phyloP scores from a whole-genome alignment of 2,329 filamentous ascomycete species.

The Exutisphaerella laricina region DNA sequence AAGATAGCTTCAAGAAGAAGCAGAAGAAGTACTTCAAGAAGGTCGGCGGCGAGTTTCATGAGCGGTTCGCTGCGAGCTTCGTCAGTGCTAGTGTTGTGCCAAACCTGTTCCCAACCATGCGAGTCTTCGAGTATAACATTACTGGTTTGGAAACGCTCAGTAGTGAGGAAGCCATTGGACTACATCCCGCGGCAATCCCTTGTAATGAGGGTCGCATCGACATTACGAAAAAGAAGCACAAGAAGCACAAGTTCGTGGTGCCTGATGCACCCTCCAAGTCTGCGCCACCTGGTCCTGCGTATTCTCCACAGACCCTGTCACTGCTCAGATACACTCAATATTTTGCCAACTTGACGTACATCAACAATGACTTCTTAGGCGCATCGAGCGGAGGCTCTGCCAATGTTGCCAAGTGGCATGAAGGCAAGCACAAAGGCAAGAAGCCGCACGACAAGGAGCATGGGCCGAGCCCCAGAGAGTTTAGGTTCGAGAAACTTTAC shows the following conservation, averaged over 20 bases:
- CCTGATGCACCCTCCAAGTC: constrained; percentile 69
- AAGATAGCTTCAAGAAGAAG: constrained; percentile 49
- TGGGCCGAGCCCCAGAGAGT: constrained; percentile 56
- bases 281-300: constrained; percentile 77
- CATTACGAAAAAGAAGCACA: constrained; percentile 47
- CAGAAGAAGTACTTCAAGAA: constrained; percentile 53
- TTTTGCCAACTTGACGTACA: constrained; percentile 84
- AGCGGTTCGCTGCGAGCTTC: constrained; percentile 75
- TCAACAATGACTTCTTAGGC: constrained; percentile 65
- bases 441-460: constrained; percentile 45
- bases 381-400: constrained; percentile 26
- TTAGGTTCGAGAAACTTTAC: constrained; percentile 79
- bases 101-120: constrained; percentile 80
- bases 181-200: constrained; percentile 17
- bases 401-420: constrained; percentile 49
- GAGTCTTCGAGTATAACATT: constrained; percentile 87
- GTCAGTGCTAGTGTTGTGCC: constrained; percentile 85
- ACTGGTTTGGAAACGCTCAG: constrained; percentile 57
- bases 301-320: constrained; percentile 76
- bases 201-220: constrained; percentile 31
- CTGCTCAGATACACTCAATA: constrained; percentile 81
- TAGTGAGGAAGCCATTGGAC: constrained; percentile 1
- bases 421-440: constrained; percentile 59
- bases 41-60: constrained; percentile 74
- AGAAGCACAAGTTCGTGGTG: constrained; percentile 45